Conservation (phyloP, 129 eudicot species). For the Artemisia annua region DNA sequence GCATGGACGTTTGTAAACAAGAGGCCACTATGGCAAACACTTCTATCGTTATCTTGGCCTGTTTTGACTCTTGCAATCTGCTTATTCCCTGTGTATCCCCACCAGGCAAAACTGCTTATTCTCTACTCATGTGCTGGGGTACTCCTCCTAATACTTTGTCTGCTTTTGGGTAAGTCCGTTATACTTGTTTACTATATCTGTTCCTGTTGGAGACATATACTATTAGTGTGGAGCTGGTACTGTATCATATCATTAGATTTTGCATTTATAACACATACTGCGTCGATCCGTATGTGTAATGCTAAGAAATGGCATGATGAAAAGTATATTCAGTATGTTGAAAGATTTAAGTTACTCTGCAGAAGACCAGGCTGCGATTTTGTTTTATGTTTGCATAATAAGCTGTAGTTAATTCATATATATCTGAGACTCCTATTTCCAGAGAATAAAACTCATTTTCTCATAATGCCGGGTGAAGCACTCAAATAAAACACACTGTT, state of each 20-base stretch:
- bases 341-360: no score
- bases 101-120: slow-evolving; percentile 75
- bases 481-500: no score
- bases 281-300: no score
- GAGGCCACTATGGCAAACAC: slow-evolving; percentile 96
- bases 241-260: background rate
- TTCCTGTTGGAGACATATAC: background rate
- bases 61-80: slow-evolving; percentile 96
- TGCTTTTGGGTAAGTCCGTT: slow-evolving; percentile 66
- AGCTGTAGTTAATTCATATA: no score
- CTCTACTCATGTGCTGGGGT: slow-evolving; percentile 94
- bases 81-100: slow-evolving; percentile 98
- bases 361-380: no score
- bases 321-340: no score
- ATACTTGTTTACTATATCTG: background rate
- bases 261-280: background rate
- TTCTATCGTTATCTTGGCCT: slow-evolving; percentile 92
- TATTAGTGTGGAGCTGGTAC: slow-evolving; percentile 14
- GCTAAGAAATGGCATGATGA: no score
- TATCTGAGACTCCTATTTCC: no score
- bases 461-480: no score
- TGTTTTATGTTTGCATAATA: no score
- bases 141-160: slow-evolving; percentile 84
- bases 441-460: no score
- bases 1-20: slow-evolving; percentile 97